Evolutionary conservation across 257 asterid species (phyloP).

Genomic region (Vinca minor): DNA sequence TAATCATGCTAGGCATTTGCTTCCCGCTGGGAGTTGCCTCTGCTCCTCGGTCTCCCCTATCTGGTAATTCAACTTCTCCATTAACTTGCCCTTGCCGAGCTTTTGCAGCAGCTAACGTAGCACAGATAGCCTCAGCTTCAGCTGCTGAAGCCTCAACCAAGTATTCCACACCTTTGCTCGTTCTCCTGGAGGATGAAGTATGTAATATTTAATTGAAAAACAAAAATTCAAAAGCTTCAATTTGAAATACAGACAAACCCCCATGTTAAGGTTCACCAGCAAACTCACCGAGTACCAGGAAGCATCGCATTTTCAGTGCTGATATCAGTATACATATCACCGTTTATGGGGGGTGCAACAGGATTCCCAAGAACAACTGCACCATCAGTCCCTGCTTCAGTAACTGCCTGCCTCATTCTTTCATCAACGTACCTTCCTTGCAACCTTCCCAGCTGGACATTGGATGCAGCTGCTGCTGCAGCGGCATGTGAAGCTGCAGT

Average conservation of each 20-base stretch:
- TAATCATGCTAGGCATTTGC: slow-evolving; percentile 60
- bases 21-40: slow-evolving; percentile 98
- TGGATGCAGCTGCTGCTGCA: slow-evolving; percentile 69
- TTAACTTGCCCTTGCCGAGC: slow-evolving; percentile 91
- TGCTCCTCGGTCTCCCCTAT: slow-evolving; percentile 94
- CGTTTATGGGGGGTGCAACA: slow-evolving; percentile 90
- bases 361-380: slow-evolving; percentile 87
- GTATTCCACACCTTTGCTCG: slow-evolving; percentile 88
- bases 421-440: slow-evolving; percentile 73
- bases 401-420: slow-evolving; percentile 39
- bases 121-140: slow-evolving; percentile 96
- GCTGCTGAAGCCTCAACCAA: slow-evolving; percentile 98
- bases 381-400: slow-evolving; percentile 61
- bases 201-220: slow-evolving; percentile 13
- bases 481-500: slow-evolving; percentile 97
- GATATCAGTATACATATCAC: slow-evolving; percentile 82
- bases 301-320: slow-evolving; percentile 85
- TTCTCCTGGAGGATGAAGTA: slow-evolving; percentile 38
- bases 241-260: slow-evolving; percentile 4
- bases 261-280: slow-evolving; percentile 17
- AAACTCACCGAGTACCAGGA: slow-evolving; percentile 68
- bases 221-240: slow-evolving; percentile 7
- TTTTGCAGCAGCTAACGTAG: slow-evolving; percentile 96
- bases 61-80: slow-evolving; percentile 91
- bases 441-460: slow-evolving; percentile 53